Evolutionary conservation across 176 grass and related monocot genomes (phyloP).

Genomic region (Lolium perenne): DNA sequence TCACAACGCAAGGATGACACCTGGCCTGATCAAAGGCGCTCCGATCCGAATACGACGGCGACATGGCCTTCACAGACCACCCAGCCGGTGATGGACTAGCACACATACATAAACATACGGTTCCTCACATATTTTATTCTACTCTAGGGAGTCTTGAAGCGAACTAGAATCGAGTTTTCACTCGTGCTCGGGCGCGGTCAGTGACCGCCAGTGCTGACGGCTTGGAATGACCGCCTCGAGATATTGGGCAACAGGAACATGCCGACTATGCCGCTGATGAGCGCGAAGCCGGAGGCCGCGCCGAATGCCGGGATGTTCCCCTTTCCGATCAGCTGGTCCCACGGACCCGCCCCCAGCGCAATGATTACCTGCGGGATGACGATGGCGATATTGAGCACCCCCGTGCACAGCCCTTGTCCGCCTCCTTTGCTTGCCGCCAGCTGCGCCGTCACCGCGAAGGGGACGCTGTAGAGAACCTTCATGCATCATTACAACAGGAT

Average conservation of each 20-base stretch:
- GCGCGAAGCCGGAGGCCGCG: slow-evolving; percentile 67
- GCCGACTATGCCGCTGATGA: slow-evolving; percentile 59
- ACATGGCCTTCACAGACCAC: slow-evolving; percentile 15
- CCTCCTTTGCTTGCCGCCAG: slow-evolving; percentile 61
- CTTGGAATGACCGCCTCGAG: slow-evolving; percentile 63
- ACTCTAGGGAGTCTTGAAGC: slow-evolving; percentile 26
- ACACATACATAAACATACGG: background rate
- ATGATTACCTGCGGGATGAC: slow-evolving; percentile 96
- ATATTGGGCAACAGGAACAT: slow-evolving; percentile 76
- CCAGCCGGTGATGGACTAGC: background rate
- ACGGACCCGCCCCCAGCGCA: slow-evolving; percentile 70
- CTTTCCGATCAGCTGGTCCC: slow-evolving; percentile 80
- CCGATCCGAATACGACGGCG: slow-evolving; percentile 7
- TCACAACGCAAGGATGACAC: too few relatives aligned
- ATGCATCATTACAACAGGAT: slow-evolving; percentile 1
- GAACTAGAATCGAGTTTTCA: background rate
- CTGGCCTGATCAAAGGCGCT: background rate
- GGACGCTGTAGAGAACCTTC: slow-evolving; percentile 81
- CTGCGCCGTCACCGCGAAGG: slow-evolving; percentile 81
- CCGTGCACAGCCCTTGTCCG: slow-evolving; percentile 87
- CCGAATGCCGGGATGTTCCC: slow-evolving; percentile 88
- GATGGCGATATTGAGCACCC: slow-evolving; percentile 90
- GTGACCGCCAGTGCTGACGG: slow-evolving; percentile 57
- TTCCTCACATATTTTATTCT: slow-evolving; percentile 38
- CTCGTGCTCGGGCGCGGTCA: slow-evolving; percentile 32